Base-by-base conservation (phyloP, 768 basidiomycete species). In the Neoboletus magnificus region DNA sequence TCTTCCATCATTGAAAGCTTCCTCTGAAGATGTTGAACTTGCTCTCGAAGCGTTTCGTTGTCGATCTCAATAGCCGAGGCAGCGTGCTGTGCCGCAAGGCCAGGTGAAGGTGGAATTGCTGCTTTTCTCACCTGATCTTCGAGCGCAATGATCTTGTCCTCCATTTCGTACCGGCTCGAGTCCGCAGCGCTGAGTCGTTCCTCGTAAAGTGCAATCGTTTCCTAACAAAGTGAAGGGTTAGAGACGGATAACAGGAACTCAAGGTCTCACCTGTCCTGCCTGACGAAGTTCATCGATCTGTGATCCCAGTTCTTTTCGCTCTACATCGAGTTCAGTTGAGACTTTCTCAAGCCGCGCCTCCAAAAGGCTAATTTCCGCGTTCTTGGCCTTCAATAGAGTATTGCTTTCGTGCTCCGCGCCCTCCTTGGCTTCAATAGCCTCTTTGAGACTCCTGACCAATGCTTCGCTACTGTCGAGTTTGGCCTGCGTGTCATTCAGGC, bases 131-230 rank as follows among this genome's bases (percentile, higher is more conserved):
- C 69, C 57, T 79, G 77, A 29, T 80, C 79, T 64, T 92, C 86
- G 9, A 92, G 74, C 0, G 74, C 65, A 12, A 80, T 73, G 48
- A 89, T 75, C 33, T 76, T 78, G 45, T 83, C 80, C 63, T 95
- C 91, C 56, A 89, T 76, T 62, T 95, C 92, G 62, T 91, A 91
- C 43, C 87, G 82, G 59, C 82, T 80, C 15, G 76, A 76, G 62
- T 94, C 89, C 22, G 84, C 80, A 2, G 77, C 78, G 54, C 82
- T 87, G 6, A 96, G 76, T 36, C 87, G 84, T 66, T 94, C 92
- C 74, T 99, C 96, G 66, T 98, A 98, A 12, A 97, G 78, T 20
- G 91, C 91, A 56, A 97, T 97, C 0, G 94, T 93, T 83, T 93
- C 92, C 91, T 94, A 25, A 46, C 46, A 49, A 46, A 13, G 54